Evolutionary conservation across 73 alveolate genomes (phyloP).

Genomic region (Symbiodinium natans): DNA sequence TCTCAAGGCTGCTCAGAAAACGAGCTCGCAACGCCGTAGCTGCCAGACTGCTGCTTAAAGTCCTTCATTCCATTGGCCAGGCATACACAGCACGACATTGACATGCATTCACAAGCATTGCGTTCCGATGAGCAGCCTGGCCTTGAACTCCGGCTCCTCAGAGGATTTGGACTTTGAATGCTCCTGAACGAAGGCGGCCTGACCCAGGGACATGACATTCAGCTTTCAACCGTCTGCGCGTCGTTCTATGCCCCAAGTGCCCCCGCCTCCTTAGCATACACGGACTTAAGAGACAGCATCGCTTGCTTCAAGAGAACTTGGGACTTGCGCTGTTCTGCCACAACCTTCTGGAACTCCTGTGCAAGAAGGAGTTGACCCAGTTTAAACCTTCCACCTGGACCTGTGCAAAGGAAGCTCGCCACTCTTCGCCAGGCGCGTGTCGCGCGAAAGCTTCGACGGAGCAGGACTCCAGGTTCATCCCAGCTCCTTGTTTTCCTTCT

Average conservation of each 20-base stretch:
- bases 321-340: slow-evolving; percentile 73
- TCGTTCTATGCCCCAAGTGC: neutral
- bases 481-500: slow-evolving; percentile 88
- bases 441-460: no score
- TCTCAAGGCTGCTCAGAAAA: no score
- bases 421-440: no score
- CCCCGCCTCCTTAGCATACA: slow-evolving; percentile 24
- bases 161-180: slow-evolving; percentile 17
- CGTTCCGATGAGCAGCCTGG: no score
- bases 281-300: slow-evolving; percentile 30
- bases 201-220: neutral
- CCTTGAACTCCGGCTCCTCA: slow-evolving; percentile 90
- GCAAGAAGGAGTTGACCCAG: neutral
- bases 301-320: slow-evolving; percentile 74
- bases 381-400: neutral
- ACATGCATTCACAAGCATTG: no score
- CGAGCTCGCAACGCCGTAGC: slow-evolving; percentile 56
- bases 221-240: neutral
- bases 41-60: slow-evolving; percentile 71
- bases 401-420: neutral
- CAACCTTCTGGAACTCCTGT: slow-evolving; percentile 66
- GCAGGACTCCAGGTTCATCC: neutral
- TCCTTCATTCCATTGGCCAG: slow-evolving; percentile 14
- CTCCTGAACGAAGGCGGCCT: neutral
- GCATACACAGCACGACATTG: no score